Evolutionary conservation across 225 moss, liverwort and hornwort genomes (phyloP).

Genomic region (Pseudoscleropodium purum): DNA sequence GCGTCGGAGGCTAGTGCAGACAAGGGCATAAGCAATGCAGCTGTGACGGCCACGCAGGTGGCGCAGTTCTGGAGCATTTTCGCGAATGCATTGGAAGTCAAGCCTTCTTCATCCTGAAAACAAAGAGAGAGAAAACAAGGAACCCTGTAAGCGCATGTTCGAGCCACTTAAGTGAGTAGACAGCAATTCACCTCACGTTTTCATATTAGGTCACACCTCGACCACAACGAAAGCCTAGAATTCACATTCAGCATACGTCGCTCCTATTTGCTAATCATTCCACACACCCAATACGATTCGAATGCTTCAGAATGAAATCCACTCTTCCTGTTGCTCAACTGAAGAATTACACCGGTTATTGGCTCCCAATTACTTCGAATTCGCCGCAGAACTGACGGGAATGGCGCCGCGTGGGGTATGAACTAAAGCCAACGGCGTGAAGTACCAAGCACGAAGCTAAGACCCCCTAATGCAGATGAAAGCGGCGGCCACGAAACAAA

Average conservation of each 20-base stretch:
- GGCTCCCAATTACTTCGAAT: background rate
- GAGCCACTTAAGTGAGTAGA: background rate
- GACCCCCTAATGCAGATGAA: background rate
- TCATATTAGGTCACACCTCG: slow-evolving; percentile 10
- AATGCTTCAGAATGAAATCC: background rate
- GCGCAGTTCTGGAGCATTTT: slow-evolving; percentile 24
- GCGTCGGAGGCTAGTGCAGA: slow-evolving; percentile 1
- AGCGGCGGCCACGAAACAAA: background rate
- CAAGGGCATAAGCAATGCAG: slow-evolving; percentile 34
- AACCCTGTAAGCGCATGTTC: background rate
- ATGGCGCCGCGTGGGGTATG: background rate
- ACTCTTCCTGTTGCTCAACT: background rate
- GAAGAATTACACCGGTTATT: background rate
- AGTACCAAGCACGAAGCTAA: background rate
- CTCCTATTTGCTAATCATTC: background rate
- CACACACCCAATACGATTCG: background rate
- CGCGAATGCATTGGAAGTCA: background rate
- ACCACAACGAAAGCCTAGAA: background rate
- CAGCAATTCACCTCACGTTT: background rate
- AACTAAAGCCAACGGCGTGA: background rate
- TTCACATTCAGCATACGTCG: background rate
- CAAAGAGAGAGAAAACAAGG: background rate
- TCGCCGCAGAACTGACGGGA: background rate
- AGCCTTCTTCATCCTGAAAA: slow-evolving; percentile 13
- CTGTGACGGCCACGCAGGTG: slow-evolving; percentile 32